Percentiles rank a stretch among this genome's conserved stretches.
Conservation (phyloP, 257 asterid genomes). For the Linderniella brevidens region DNA sequence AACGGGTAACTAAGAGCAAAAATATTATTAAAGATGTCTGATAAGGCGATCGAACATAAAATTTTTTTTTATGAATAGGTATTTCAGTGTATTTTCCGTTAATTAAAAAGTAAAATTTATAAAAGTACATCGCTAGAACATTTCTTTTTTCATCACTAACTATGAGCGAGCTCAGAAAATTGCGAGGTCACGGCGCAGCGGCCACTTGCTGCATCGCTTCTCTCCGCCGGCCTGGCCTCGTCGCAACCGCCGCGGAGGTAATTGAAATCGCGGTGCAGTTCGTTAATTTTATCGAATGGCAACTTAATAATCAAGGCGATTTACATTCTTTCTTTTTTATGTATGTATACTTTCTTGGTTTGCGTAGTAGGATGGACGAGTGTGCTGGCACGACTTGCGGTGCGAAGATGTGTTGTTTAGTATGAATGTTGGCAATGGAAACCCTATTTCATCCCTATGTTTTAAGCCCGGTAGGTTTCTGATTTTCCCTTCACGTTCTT, state of each 20-base stretch:
- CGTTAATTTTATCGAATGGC: not conserved
- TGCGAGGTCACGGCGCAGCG: conserved; percentile 57
- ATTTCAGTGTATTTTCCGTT: too few relatives aligned
- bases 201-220: conserved; percentile 84
- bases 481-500: not conserved
- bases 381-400: conserved; percentile 81
- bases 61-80: too few relatives aligned
- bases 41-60: too few relatives aligned
- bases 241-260: conserved; percentile 83
- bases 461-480: conserved; percentile 54
- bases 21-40: too few relatives aligned
- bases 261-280: not conserved
- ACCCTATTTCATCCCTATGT: conserved; percentile 61
- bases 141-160: not conserved
- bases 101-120: too few relatives aligned
- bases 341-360: conserved; percentile 6
- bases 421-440: conserved; percentile 48
- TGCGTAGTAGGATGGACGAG: conserved; percentile 46
- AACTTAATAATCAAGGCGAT: not conserved
- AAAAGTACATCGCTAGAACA: too few relatives aligned
- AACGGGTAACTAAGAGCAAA: too few relatives aligned
- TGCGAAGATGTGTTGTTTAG: conserved; percentile 53
- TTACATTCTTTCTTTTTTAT: not conserved
- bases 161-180: conserved; percentile 50
- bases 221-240: conserved; percentile 45